Evolutionary conservation across 805 yeast genomes (phyloP).

Genomic region (Zygoascus tannicola): DNA sequence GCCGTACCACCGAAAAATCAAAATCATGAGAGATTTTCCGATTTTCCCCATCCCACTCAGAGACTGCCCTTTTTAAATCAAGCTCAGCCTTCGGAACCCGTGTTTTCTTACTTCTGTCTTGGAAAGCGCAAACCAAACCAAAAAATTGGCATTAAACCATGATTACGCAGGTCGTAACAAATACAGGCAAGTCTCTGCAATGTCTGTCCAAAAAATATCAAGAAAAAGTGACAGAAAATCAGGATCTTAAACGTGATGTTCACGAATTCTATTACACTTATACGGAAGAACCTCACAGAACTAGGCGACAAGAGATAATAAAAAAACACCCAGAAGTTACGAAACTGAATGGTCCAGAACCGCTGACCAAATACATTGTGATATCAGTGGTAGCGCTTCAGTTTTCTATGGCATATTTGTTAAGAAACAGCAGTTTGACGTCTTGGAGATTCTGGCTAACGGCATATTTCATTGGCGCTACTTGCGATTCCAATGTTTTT

Average conservation of each 20-base stretch:
- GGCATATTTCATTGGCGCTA: conserved; percentile 79
- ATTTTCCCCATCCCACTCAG: too few relatives aligned
- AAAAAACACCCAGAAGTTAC: conserved; percentile 70
- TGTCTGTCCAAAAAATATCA: not conserved
- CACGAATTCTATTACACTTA: conserved; percentile 76
- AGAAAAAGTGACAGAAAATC: not conserved
- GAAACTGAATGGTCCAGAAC: conserved; percentile 78
- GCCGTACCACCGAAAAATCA: too few relatives aligned
- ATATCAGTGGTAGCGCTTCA: conserved; percentile 60
- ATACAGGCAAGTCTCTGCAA: not conserved
- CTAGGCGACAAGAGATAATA: conserved; percentile 63
- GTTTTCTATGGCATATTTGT: conserved; percentile 49
- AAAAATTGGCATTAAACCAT: too few relatives aligned
- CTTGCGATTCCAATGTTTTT: conserved; percentile 74
- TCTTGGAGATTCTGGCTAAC: conserved; percentile 45
- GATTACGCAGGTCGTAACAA: not conserved
- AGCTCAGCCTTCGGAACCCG: too few relatives aligned
- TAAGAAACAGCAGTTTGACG: conserved; percentile 47
- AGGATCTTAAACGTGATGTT: not conserved
- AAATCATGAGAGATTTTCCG: too few relatives aligned
- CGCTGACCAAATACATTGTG: conserved; percentile 71
- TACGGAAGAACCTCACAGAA: conserved; percentile 70
- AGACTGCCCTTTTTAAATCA: too few relatives aligned
- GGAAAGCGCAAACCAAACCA: too few relatives aligned
- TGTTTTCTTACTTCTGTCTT: too few relatives aligned